Evolutionary conservation across 1,139 yeast genomes (phyloP), one percentile per base, ranked within the genome.

Genomic region (Arxiozyma slooffiae): DNA sequence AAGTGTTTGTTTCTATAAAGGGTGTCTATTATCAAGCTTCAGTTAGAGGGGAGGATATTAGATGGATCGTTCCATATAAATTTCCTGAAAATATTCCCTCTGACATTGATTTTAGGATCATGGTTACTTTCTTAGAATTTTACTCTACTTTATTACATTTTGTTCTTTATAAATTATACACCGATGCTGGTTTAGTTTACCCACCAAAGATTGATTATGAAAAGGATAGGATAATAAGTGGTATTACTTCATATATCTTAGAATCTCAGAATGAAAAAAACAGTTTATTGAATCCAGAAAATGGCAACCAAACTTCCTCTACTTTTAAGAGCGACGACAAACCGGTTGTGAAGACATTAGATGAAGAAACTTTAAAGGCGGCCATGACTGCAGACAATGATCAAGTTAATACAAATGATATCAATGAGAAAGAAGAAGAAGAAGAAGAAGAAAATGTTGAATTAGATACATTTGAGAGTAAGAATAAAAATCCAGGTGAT

Each of bases 11-110:
- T 38, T 86, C 96, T 50, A 92, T 92, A 66, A 92, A 94, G 70
- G 99, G 99, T 71, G 95, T 90, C 23, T 92, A 92, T 71, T 94
- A 92, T 67, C 90, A 90, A 68, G 97, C 97, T 40, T 79, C 69
- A 55, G 82, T 92, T 46, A 82, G 79, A 67, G 98, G 98, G 54
- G 96, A 90, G 69, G 96, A 87, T 59, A 77, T 92, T 48, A 80
- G 94, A 72, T 92, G 98, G 98, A 78, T 92, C 56, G 95, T 88
- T 47, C 99, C 99, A 26, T 92, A 84, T 77, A 90, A 89, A 69
- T 92, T 90, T 73, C 96, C 98, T 22, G 95, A 92, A 67, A 85
- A 86, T 67, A 85, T 92, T 60, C 98, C 99, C 44, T 71, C 83
- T 46, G 98, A 92, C 68, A 84, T 92, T 55, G 99, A 92, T 71